Percentiles rank a stretch among this genome's conserved stretches.
These are phyloP conservation scores for Rhodocollybia butyracea DNA, from an alignment of 768 basidiomycete genomes.

Conservation along the genomic window DNA sequence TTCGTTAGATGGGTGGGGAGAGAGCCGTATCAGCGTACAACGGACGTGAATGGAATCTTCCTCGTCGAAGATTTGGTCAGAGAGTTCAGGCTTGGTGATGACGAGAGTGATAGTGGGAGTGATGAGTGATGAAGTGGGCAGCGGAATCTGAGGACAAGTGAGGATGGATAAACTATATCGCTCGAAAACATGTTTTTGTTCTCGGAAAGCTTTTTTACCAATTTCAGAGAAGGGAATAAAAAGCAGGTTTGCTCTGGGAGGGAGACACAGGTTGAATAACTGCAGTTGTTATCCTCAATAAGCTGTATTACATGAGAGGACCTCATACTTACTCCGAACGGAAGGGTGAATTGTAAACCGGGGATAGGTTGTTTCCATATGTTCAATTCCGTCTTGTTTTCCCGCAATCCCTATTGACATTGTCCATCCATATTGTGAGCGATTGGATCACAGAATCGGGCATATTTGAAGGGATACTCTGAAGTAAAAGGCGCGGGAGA, in stretches of 20 bases:
- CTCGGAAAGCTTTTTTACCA: conserved; percentile 63
- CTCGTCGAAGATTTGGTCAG: background rate
- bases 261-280: background rate
- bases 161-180: too few species aligned
- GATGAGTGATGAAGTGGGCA: too few species aligned
- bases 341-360: conserved; percentile 89
- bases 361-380: conserved; percentile 89
- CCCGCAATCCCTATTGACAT: conserved; percentile 91
- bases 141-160: too few species aligned
- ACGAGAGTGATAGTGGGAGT: background rate
- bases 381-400: conserved; percentile 68
- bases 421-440: conserved; percentile 89
- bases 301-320: background rate
- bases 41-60: conserved; percentile 1
- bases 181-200: too few species aligned
- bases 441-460: conserved; percentile 93
- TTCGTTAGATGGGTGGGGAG: conserved; percentile 2
- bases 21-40: background rate
- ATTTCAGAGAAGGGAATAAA: conserved; percentile 38
- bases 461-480: conserved; percentile 59
- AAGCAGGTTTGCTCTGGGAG: background rate
- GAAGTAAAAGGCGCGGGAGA: conserved; percentile 38
- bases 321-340: conserved; percentile 68
- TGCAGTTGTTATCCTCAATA: background rate
- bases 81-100: background rate